Conservation (phyloP, 257 asterid species). For the Eustoma russellianum region DNA sequence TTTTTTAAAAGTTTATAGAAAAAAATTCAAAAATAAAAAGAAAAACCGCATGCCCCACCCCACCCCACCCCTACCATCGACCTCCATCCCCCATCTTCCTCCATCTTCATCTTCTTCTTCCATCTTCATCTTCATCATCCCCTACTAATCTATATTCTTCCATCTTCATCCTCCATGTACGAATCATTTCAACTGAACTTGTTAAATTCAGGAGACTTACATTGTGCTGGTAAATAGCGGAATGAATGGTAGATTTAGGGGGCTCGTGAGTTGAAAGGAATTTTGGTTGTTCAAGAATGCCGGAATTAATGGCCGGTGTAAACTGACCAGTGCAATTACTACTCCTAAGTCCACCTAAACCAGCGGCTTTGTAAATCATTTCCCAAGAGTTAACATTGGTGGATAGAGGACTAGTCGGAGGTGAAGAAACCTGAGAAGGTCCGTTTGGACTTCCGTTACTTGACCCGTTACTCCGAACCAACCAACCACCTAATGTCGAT, state of each 20-base stretch:
- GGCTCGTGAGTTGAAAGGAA: constrained; percentile 9
- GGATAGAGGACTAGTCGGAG: constrained; percentile 33
- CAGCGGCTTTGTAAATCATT: constrained; percentile 47
- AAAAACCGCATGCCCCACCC: no score
- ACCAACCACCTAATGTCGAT: constrained; percentile 44
- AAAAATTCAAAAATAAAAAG: no score
- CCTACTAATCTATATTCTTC: no score
- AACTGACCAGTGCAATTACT: constrained; percentile 14
- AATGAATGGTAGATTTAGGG: constrained; percentile 4
- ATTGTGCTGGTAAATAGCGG: constrained; percentile 16
- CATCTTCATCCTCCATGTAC: no score
- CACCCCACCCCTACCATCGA: no score
- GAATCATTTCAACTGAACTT: neutral
- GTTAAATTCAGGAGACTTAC: constrained; percentile 12
- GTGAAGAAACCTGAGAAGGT: constrained; percentile 31
- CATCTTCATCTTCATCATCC: no score
- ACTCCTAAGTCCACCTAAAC: constrained; percentile 39
- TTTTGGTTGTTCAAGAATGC: constrained; percentile 16
- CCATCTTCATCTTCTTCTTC: no score
- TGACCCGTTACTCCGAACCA: constrained; percentile 32
- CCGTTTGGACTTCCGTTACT: constrained; percentile 42
- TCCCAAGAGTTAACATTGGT: constrained; percentile 28
- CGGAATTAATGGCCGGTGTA: constrained; percentile 7
- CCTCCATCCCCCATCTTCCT: no score
- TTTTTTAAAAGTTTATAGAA: no score